Evolutionary conservation across 805 yeast species (phyloP).

Genomic region (Candida mattraensis): DNA sequence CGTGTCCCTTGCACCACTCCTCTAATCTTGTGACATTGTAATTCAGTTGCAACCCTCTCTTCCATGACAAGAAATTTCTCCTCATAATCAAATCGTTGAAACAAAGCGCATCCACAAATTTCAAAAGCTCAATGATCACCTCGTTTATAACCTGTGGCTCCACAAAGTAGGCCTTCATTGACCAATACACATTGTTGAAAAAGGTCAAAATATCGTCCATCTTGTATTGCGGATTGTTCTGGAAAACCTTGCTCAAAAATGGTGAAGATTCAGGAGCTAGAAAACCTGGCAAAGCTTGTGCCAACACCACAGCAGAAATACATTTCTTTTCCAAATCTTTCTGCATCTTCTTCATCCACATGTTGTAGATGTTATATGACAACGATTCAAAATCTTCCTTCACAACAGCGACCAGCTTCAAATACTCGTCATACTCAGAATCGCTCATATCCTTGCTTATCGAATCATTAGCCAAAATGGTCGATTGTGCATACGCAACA

Average conservation of each 20-base stretch:
- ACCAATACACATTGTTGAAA: constrained; percentile 88
- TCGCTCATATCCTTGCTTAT: constrained; percentile 83
- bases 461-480: constrained; percentile 82
- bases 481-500: constrained; percentile 89
- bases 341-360: constrained; percentile 96
- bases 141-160: constrained; percentile 83
- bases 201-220: constrained; percentile 94
- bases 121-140: constrained; percentile 78
- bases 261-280: constrained; percentile 81
- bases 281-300: constrained; percentile 96
- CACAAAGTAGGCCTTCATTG: constrained; percentile 86
- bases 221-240: constrained; percentile 67
- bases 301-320: constrained; percentile 90
- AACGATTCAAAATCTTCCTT: constrained; percentile 92
- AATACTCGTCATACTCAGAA: constrained; percentile 85
- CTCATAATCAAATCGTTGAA: constrained; percentile 95
- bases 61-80: constrained; percentile 93
- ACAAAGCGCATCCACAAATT: constrained; percentile 87
- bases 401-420: constrained; percentile 84
- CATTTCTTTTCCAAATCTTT: constrained; percentile 88
- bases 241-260: constrained; percentile 79
- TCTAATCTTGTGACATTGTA: constrained; percentile 95
- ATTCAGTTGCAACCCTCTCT: constrained; percentile 93
- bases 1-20: constrained; percentile 98
- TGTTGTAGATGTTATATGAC: constrained; percentile 89